These are phyloP conservation scores for Ceratobasidium sp. DNA, from an alignment of 1,284 basidiomycete genomes.

Conservation along the genomic window DNA sequence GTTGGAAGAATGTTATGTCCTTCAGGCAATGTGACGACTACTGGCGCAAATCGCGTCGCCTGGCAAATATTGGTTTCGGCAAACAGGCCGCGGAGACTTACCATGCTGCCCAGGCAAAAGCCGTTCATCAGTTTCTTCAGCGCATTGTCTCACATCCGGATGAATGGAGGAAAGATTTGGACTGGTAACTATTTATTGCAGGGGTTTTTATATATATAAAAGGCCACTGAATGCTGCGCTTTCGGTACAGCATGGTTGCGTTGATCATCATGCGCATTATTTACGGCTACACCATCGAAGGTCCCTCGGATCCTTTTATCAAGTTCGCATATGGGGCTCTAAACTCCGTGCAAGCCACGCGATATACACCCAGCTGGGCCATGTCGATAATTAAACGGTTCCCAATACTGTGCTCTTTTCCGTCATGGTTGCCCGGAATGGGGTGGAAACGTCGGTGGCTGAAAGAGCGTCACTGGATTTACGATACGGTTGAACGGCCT, in stretches of 20 bases:
- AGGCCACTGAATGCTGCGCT: no score
- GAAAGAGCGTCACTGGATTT: not conserved
- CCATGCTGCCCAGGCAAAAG: constrained; percentile 6
- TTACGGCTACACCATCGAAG: constrained; percentile 10
- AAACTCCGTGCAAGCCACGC: not conserved
- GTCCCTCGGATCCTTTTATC: constrained; percentile 1
- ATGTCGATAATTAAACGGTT: not conserved
- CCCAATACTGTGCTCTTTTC: constrained; percentile 13
- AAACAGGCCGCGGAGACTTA: constrained; percentile 1
- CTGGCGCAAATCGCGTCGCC: constrained; percentile 1
- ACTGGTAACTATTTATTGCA: no score
- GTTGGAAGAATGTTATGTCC: constrained; percentile 2
- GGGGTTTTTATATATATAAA: no score
- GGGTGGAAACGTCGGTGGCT: constrained; percentile 12
- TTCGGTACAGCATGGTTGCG: not conserved
- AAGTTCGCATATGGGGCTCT: not conserved
- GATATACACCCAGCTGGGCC: not conserved
- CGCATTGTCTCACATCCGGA: constrained; percentile 1
- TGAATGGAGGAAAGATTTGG: constrained; percentile 2
- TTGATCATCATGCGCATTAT: constrained; percentile 12
- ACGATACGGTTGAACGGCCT: not conserved
- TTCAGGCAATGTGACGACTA: constrained; percentile 1
- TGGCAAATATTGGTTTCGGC: constrained; percentile 14
- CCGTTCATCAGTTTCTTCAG: not conserved
- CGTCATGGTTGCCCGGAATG: constrained; percentile 38